Conservation (phyloP, 1,284 basidiomycete species). For the Leccinum fuscescens region DNA sequence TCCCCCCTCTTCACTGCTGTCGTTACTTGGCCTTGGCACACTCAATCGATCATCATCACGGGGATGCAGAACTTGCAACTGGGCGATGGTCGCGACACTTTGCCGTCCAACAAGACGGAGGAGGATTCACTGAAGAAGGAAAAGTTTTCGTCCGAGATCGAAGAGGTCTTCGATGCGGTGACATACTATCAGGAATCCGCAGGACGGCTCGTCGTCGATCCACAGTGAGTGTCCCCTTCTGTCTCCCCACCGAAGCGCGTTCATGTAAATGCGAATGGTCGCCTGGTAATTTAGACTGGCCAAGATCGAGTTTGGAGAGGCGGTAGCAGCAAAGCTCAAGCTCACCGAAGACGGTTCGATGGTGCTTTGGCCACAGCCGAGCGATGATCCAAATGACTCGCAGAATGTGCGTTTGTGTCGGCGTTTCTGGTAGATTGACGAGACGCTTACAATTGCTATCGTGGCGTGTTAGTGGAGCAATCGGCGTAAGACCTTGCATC, state of each 20-base stretch:
- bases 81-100: not conserved
- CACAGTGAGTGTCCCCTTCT: conserved; percentile 39
- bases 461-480: conserved; percentile 40
- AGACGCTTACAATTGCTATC: not conserved
- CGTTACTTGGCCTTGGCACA: not conserved
- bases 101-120: not conserved
- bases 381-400: conserved; percentile 52
- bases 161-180: conserved; percentile 40
- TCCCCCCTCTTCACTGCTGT: not conserved
- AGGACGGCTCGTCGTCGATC: conserved; percentile 62
- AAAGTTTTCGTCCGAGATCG: not conserved
- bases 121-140: not conserved
- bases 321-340: conserved; percentile 46
- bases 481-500: conserved; percentile 43
- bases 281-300: conserved; percentile 43
- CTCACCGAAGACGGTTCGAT: conserved; percentile 46
- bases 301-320: conserved; percentile 48
- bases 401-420: conserved; percentile 46
- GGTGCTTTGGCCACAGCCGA: conserved; percentile 57
- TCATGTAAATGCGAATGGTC: not conserved
- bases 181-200: conserved; percentile 55
- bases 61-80: not conserved
- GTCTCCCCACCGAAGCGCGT: not conserved
- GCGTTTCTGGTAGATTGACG: not conserved
- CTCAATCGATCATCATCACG: not conserved